Base-by-base conservation (phyloP, 331 rosid genomes). In the Rhamnella rubrinervis region DNA sequence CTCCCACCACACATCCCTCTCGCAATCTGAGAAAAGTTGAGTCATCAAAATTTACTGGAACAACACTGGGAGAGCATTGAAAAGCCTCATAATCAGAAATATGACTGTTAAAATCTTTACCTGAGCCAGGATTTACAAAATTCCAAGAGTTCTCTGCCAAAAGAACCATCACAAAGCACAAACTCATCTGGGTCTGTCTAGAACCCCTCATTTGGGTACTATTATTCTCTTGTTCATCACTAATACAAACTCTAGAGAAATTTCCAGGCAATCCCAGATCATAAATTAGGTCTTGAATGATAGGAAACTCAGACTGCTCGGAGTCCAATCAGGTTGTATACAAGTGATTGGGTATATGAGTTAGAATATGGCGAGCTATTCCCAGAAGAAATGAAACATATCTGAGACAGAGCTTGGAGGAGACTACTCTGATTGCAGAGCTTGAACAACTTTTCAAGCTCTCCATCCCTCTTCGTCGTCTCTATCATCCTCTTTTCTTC, bases 231-330 rank as follows among this genome's bases (percentile, higher is more conserved):
- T 44, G 79, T 51, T 66, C 79, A 35, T 82, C 85, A 23, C 68
- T 31, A 53, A 81, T 61, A 46, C 62, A 68, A 82, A 84, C 56
- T 46, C 80, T 68, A 9, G 19, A 56, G 55, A 84, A 80, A 71
- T 70, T 75, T 12, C 63, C 62, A 63, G 78, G 20, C 66, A 88
- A 72, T 6, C 66, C 60, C 71, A 61, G 78, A 82, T 77, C 86
- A 66, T 63, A 61, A 38, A n/a, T 69, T 71, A 61, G 66, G 18
- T 41, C 61, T 35, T 65, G 62, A 38, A 25, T 8, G 65, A 56
- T 20, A 28, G 47, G 65, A 65, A 68, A 66, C 63, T 58, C 63
- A n/a, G 63, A 19, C 0, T 74, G 50, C 31, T 65, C 39, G 1
- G 76, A 12, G 74, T 80, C 78, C 35, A 61, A 52, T 13, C 67